These are phyloP conservation scores for Cercospora sp. DNA, from an alignment of 2,329 filamentous ascomycete genomes.

Conservation along the genomic window DNA sequence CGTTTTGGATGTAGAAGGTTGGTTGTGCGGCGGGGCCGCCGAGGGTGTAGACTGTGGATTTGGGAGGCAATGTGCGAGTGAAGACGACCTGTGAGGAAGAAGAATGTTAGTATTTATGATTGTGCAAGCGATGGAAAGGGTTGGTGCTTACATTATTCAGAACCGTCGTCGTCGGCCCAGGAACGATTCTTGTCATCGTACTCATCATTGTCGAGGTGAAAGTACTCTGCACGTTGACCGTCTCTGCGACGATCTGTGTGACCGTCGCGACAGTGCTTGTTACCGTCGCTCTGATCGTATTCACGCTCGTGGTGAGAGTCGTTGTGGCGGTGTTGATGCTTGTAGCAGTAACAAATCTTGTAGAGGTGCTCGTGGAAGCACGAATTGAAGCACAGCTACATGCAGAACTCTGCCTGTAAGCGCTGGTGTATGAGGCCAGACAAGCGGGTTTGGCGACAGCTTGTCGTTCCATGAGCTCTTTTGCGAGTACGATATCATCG, in stretches of 20 bases:
- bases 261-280: not conserved
- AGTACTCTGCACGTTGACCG: not conserved
- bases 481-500: not conserved
- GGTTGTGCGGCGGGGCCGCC: not conserved
- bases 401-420: not conserved
- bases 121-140: not conserved
- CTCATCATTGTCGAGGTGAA: not conserved
- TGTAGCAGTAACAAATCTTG: not conserved
- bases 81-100: not conserved
- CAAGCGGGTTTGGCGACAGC: constrained; percentile 5
- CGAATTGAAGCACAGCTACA: constrained; percentile 9
- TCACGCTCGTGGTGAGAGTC: not conserved
- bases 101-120: not conserved
- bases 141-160: not conserved
- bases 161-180: not conserved
- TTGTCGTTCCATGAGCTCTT: constrained; percentile 6
- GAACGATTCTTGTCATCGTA: not conserved
- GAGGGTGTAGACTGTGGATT: constrained; percentile 1
- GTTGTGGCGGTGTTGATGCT: not conserved
- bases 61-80: not conserved
- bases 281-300: not conserved
- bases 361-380: not conserved
- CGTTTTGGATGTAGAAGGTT: constrained; percentile 13
- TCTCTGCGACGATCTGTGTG: not conserved
- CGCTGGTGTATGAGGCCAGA: not conserved